A percentile compares a stretch with the other conserved stretches of the same genome.
These are phyloP conservation scores for Mycena galericulata DNA, from an alignment of 768 basidiomycete genomes.

Conservation along the genomic window DNA sequence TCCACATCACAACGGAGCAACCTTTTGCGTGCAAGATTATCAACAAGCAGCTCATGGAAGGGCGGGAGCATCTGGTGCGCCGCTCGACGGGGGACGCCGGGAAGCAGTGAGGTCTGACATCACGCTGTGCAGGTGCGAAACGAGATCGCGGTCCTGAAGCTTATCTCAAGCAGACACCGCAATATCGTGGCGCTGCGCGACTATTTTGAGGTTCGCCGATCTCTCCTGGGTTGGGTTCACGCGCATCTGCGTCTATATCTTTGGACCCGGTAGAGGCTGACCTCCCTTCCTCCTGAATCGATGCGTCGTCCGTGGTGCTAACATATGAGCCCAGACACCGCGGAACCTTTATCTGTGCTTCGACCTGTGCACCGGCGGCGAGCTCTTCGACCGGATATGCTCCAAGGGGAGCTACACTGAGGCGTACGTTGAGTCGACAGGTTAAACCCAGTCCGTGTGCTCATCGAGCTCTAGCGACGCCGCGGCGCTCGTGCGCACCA, in stretches of 20 bases:
- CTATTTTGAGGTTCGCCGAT: slow-evolving; percentile 85
- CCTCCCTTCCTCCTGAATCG: no score
- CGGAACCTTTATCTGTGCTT: slow-evolving; percentile 95
- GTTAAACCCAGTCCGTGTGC: neutral
- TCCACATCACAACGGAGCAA: slow-evolving; percentile 72
- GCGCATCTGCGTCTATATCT: neutral
- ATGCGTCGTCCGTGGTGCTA: neutral
- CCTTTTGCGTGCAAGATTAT: slow-evolving; percentile 61
- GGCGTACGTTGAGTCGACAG: slow-evolving; percentile 62
- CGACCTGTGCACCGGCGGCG: slow-evolving; percentile 96
- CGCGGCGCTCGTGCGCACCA: slow-evolving; percentile 86
- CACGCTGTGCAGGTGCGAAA: slow-evolving; percentile 56
- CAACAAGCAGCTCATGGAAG: slow-evolving; percentile 98
- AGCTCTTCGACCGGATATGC: slow-evolving; percentile 99
- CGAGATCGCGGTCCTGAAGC: slow-evolving; percentile 83
- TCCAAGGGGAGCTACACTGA: slow-evolving; percentile 97
- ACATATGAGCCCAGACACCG: slow-evolving; percentile 65
- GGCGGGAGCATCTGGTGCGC: slow-evolving; percentile 94
- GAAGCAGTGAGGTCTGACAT: slow-evolving; percentile 53
- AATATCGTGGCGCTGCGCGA: slow-evolving; percentile 93
- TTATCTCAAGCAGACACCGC: slow-evolving; percentile 74
- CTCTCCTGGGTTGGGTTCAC: neutral
- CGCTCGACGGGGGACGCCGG: neutral
- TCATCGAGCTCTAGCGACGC: slow-evolving; percentile 72
- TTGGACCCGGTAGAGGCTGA: no score